Evolutionary conservation across 495 filamentous ascomycete species (phyloP).

Genomic region (Aeminium ludgeri): DNA sequence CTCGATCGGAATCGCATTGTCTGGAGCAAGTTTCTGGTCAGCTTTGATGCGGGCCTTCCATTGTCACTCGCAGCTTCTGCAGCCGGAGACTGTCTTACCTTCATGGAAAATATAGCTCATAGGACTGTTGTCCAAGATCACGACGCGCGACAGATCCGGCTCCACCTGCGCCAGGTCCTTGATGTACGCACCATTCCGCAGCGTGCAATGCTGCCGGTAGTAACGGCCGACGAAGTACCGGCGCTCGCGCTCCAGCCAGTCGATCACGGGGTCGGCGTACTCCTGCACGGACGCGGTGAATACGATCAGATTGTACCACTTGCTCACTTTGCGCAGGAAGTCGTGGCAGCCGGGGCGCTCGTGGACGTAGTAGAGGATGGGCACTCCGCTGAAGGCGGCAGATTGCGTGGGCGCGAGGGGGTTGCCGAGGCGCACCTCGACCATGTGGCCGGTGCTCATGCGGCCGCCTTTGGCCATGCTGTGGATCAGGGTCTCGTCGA

Average conservation of each 20-base stretch:
- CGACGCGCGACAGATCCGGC: constrained; percentile 87
- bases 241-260: constrained; percentile 92
- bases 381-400: constrained; percentile 58
- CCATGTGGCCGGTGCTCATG: constrained; percentile 96
- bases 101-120: constrained; percentile 98
- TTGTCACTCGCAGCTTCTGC: neutral
- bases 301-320: constrained; percentile 96
- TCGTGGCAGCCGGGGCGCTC: constrained; percentile 95
- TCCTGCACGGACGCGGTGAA: constrained; percentile 97
- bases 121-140: constrained; percentile 97
- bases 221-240: constrained; percentile 87
- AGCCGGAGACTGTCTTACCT: constrained; percentile 36
- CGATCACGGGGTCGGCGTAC: constrained; percentile 96
- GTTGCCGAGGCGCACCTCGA: constrained; percentile 66
- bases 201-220: constrained; percentile 93
- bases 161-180: constrained; percentile 94
- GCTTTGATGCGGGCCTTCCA: neutral
- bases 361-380: constrained; percentile 96
- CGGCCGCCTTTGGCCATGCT: constrained; percentile 90
- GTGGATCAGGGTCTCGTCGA: constrained; percentile 95
- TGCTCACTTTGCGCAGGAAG: constrained; percentile 74
- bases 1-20: constrained; percentile 88
- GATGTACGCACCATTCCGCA: constrained; percentile 87
- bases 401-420: neutral
- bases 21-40: constrained; percentile 27